Evolutionary conservation across 2,329 filamentous ascomycete species (phyloP), one percentile per base, ranked within the genome.

Genomic region (Phialophora chinensis): DNA sequence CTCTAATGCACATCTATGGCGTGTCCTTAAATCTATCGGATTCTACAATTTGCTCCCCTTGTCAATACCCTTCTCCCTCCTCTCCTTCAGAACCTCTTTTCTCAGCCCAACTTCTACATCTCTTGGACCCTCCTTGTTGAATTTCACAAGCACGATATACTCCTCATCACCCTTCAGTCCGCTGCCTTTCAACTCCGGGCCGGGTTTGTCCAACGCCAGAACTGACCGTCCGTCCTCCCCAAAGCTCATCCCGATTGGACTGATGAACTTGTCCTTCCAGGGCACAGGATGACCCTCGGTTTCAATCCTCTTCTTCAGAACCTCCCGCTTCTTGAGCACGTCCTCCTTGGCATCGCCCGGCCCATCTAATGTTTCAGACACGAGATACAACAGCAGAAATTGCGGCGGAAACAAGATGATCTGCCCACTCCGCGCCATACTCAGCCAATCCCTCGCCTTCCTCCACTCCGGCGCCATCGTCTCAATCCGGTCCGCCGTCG

Each of bases 371-470:
- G 84, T 85, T 3, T 79, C 78, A 0, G 82, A 76, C 1, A 86
- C 77, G 5, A 88, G 75, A 50, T 83, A 79, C 1, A 88, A 78
- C 7, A 90, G 79, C 68, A 88, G 81, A 75, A 89, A 90, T 75
- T 98, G 95, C 0, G 95, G 95, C 3, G 95, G 95, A 75, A 96
- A 97, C 4, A 99, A 81, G 65, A 96, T 91, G 67, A 97, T 88
- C 47, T 91, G 84, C 31, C 88, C 88, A 2, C 77, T 76, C 1
- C 82, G 79, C 3, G 91, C 90, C 58, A 86, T 83, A 4, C 80
- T 78, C 23, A 97, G 81, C 90, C 93, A 97, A 23, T 84, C 82
- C 3, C 83, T 78, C 0, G 91, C 87, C 1, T 88, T 84, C 49
- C 92, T 87, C 76, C 97, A 98, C 33, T 86, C 84, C 0, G 94